Percentiles rank a stretch among this genome's conserved stretches.
Evolutionary conservation across 2,329 filamentous ascomycete species (phyloP).

Genomic region (Colletotrichum spaethianum): DNA sequence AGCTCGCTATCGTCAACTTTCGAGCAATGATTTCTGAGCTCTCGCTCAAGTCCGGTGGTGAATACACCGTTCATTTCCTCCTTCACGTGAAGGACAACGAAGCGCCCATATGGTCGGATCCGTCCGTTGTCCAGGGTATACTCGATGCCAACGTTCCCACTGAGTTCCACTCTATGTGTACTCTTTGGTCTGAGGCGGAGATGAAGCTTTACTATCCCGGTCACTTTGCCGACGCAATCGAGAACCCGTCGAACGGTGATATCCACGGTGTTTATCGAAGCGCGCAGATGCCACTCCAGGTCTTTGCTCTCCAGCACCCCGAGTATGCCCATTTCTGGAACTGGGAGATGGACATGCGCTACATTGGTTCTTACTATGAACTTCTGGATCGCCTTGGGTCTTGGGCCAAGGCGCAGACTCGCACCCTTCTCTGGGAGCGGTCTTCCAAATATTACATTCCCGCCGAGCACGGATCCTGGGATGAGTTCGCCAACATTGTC

Average conservation of each 20-base stretch:
- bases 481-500: slow-evolving; percentile 78
- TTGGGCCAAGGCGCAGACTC: slow-evolving; percentile 78
- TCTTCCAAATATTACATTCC: slow-evolving; percentile 84
- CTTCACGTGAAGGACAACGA: slow-evolving; percentile 87
- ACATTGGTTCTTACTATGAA: slow-evolving; percentile 78
- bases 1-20: slow-evolving; percentile 84
- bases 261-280: slow-evolving; percentile 80
- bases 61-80: slow-evolving; percentile 87
- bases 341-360: slow-evolving; percentile 79
- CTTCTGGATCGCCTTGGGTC: slow-evolving; percentile 77
- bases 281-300: slow-evolving; percentile 73
- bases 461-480: slow-evolving; percentile 77
- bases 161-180: slow-evolving; percentile 86
- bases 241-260: slow-evolving; percentile 68
- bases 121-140: slow-evolving; percentile 79
- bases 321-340: slow-evolving; percentile 80
- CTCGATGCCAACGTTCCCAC: slow-evolving; percentile 76
- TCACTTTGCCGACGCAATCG: slow-evolving; percentile 78
- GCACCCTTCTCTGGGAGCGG: slow-evolving; percentile 83
- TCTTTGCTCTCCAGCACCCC: slow-evolving; percentile 74
- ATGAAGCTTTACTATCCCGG: slow-evolving; percentile 84
- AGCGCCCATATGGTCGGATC: slow-evolving; percentile 85
- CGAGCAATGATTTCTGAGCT: slow-evolving; percentile 86
- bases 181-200: slow-evolving; percentile 87
- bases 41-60: slow-evolving; percentile 81